A percentile compares a stretch with the other conserved stretches of the same genome.
phyloP scores from a whole-genome alignment of 2,329 filamentous ascomycete species.

The Fusarium sp. region DNA sequence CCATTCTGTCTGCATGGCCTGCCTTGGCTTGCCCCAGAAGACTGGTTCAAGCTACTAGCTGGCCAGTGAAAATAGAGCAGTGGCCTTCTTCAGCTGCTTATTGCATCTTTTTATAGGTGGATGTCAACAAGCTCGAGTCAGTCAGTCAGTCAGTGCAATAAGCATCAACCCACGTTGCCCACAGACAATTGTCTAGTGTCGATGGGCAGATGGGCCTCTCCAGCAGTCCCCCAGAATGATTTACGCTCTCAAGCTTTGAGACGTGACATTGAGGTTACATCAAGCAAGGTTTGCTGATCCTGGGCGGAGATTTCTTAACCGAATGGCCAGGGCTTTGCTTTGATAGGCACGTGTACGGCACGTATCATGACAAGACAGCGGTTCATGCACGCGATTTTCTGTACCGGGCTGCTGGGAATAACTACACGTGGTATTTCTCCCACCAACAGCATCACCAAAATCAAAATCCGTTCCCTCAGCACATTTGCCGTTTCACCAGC shows the following conservation, averaged over 20 bases:
- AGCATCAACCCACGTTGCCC: too few species aligned
- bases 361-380: background rate
- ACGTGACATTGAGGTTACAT: background rate
- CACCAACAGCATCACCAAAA: background rate
- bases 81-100: background rate
- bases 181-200: too few species aligned
- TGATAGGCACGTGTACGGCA: background rate
- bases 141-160: background rate
- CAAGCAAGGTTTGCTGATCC: background rate
- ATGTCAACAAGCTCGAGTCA: background rate
- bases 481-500: slow-evolving; percentile 10
- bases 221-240: background rate
- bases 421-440: background rate
- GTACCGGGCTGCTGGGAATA: background rate
- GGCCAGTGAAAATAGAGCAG: background rate
- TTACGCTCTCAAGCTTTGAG: background rate
- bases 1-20: background rate
- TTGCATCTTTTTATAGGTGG: background rate
- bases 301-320: background rate
- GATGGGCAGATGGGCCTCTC: too few species aligned
- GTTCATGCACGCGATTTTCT: background rate
- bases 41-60: background rate
- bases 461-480: background rate
- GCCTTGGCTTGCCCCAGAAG: background rate
- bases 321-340: background rate